Percentiles rank a stretch among this genome's conserved stretches.
These are phyloP conservation scores for Myxozyma monticola DNA, from an alignment of 805 yeast genomes.

Conservation along the genomic window DNA sequence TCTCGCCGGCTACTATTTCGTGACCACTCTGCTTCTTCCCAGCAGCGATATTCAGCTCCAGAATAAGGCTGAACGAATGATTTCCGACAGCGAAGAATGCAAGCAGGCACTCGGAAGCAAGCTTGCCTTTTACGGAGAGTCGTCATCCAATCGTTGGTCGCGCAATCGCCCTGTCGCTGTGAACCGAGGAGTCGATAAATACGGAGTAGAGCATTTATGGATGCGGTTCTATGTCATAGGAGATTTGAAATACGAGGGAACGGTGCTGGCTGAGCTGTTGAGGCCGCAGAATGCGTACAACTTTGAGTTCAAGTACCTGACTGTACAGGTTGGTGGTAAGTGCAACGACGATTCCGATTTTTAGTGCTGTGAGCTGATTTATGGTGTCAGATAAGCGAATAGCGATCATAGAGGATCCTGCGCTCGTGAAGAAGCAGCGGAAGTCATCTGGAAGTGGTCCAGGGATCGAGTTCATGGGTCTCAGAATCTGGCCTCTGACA, in stretches of 20 bases:
- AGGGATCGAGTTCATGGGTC: constrained; percentile 18
- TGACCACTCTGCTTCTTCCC: constrained; percentile 73
- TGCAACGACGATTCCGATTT: neutral
- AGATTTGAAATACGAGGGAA: constrained; percentile 52
- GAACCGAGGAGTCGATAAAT: constrained; percentile 57
- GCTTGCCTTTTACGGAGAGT: constrained; percentile 75
- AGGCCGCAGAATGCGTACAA: constrained; percentile 46
- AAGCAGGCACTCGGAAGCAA: constrained; percentile 59
- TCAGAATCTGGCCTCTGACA: constrained; percentile 15
- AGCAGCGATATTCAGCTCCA: constrained; percentile 84
- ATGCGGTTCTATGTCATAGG: constrained; percentile 82
- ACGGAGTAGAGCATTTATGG: constrained; percentile 71
- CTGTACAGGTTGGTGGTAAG: constrained; percentile 48
- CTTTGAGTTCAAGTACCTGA: constrained; percentile 62
- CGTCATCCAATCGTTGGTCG: constrained; percentile 69
- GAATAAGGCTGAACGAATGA: constrained; percentile 71
- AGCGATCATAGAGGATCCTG: constrained; percentile 12
- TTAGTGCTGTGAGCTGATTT: neutral
- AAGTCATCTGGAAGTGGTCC: neutral
- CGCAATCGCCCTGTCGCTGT: constrained; percentile 71
- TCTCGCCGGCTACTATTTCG: constrained; percentile 33
- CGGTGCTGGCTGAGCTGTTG: constrained; percentile 72
- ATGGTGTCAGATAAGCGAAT: constrained; percentile 9
- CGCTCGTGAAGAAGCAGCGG: constrained; percentile 4
- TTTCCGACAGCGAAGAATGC: constrained; percentile 61